Percentiles rank a stretch among this genome's conserved stretches.
Evolutionary conservation across 768 basidiomycete species (phyloP).

Genomic region (Xerocomus potaroensis): DNA sequence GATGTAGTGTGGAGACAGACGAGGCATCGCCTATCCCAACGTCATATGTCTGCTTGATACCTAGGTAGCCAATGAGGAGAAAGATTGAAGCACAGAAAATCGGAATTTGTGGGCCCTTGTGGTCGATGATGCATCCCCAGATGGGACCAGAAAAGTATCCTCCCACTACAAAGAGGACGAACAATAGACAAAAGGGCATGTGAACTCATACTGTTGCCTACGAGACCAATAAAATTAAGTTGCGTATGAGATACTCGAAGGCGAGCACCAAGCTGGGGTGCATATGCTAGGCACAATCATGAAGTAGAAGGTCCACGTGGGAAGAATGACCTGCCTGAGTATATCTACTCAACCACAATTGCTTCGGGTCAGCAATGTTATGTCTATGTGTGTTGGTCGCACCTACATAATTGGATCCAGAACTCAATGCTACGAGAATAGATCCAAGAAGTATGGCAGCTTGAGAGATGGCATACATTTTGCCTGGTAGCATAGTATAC

Average conservation of each 20-base stretch:
- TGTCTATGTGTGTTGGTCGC: not conserved
- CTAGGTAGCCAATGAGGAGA: constrained; percentile 68
- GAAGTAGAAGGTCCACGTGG: not conserved
- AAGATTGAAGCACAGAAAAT: constrained; percentile 55
- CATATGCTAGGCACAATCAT: constrained; percentile 61
- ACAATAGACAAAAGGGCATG: not conserved
- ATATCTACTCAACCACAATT: constrained; percentile 17
- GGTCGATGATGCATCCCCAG: constrained; percentile 77
- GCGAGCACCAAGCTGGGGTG: constrained; percentile 76
- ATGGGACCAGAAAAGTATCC: constrained; percentile 73
- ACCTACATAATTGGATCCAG: constrained; percentile 75
- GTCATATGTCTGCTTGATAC: constrained; percentile 67
- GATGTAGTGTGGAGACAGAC: constrained; percentile 39
- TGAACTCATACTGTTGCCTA: constrained; percentile 58
- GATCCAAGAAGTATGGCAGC: constrained; percentile 52
- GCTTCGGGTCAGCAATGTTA: not conserved
- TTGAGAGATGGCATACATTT: constrained; percentile 37
- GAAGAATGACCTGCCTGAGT: constrained; percentile 21
- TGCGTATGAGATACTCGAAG: constrained; percentile 76
- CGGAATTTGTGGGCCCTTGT: constrained; percentile 63
- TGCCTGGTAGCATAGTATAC: constrained; percentile 16
- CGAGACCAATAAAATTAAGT: constrained; percentile 76
- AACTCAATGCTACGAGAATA: constrained; percentile 55
- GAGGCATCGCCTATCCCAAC: constrained; percentile 39
- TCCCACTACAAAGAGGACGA: constrained; percentile 47